Percentiles rank a stretch among this genome's conserved stretches.
These are phyloP conservation scores for Solioccasus polychromus DNA, from an alignment of 768 basidiomycete species.

Conservation along the genomic window DNA sequence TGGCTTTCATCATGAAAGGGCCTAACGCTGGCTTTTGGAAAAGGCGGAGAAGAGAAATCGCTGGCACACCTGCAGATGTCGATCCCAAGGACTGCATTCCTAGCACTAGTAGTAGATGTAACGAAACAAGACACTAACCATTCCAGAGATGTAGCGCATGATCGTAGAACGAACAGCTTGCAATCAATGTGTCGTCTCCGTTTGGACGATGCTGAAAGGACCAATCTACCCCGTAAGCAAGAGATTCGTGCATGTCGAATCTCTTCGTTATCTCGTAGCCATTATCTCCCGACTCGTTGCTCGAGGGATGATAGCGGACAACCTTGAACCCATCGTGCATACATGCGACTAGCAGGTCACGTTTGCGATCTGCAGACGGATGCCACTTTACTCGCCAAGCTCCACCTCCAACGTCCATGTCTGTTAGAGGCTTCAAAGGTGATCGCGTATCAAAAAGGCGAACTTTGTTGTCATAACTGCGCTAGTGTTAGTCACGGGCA, in stretches of 20 bases:
- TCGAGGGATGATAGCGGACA: slow-evolving; percentile 32
- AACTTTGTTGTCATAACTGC: slow-evolving; percentile 81
- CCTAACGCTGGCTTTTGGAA: slow-evolving; percentile 55
- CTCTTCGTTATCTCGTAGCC: slow-evolving; percentile 45
- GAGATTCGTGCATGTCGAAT: slow-evolving; percentile 73
- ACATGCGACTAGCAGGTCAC: slow-evolving; percentile 86
- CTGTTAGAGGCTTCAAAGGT: slow-evolving; percentile 50
- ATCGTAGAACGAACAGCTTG: slow-evolving; percentile 96
- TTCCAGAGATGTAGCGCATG: slow-evolving; percentile 79
- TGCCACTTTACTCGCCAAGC: slow-evolving; percentile 98
- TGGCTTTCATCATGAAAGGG: slow-evolving; percentile 64
- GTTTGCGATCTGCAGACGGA: slow-evolving; percentile 59
- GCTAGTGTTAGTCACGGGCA: background rate
- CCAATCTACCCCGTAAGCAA: slow-evolving; percentile 96
- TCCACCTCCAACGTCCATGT: slow-evolving; percentile 80
- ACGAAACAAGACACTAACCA: slow-evolving; percentile 39
- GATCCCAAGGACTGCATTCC: background rate
- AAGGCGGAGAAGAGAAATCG: slow-evolving; percentile 22
- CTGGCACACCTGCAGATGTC: background rate
- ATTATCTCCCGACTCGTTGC: background rate
- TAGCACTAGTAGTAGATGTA: background rate
- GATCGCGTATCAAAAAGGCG: slow-evolving; percentile 82
- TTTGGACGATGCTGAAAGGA: slow-evolving; percentile 40
- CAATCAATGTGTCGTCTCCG: slow-evolving; percentile 53
- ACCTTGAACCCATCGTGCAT: slow-evolving; percentile 99